Evolutionary conservation across 2,329 filamentous ascomycete species (phyloP), one percentile per base, ranked within the genome.

Genomic region (Penicillium occitanis): DNA sequence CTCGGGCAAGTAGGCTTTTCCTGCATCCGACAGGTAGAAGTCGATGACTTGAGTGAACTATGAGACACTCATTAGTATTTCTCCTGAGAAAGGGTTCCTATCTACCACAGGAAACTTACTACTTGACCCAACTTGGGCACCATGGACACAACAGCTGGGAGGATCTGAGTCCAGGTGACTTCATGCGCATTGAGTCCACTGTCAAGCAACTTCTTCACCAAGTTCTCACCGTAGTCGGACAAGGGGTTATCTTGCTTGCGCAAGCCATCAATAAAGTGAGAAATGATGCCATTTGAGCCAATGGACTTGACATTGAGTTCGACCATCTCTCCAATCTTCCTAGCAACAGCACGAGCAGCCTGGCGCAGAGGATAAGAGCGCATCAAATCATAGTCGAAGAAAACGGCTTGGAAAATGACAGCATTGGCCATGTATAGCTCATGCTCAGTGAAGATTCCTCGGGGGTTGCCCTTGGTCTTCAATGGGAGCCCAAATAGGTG

Each of bases 1-100:
- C 51, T 88, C 85, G 0, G 85, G 80, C 0, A 90, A 76, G 71
- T 92, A 81, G 13, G 79, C 70, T 64, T 81, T 77, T 70, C 87
- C 85, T 37, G 85, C 78, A 2, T 84, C 79, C 0, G 86, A 85
- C 5, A 93, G 83, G 73, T 90, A 93, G 78, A 86, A 92, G 73
- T 93, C 90, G 19, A 92, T 81, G 1, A 90, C 83, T 78, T 91
- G 89, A 1, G 89, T 87, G 73, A 93, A 92, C 83, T 88, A 19
- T 7, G 58, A 35, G 11, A 40, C 2, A 40, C 25, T 14, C 3
- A 14, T 57, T 22, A 57, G 33, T 22, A 57, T 6, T 25, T 17
- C 2, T 19, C 0, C 17, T 22, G n/a, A 19, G 5, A 37, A 35
- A 17, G 10, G 10, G n/a, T 0, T 7, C 19, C 5, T 22, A 8